Evolutionary conservation across 257 asterid genomes (phyloP), one percentile per base, ranked within the genome.

Genomic region (Nicotiana attenuata): DNA sequence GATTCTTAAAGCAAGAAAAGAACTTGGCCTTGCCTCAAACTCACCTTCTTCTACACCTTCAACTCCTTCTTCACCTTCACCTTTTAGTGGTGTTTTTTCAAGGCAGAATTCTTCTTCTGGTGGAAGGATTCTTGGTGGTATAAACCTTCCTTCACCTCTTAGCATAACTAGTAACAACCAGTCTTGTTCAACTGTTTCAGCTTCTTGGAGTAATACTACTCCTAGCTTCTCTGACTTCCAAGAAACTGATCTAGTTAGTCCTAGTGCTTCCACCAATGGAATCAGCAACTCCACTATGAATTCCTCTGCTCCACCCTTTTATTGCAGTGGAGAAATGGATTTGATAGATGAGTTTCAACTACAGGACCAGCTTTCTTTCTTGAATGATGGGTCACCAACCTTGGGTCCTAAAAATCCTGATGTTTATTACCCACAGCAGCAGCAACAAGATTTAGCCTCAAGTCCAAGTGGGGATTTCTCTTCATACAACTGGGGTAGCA

Each of bases 331-430:
- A 2, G 92, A 90, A 26, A 88, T 90, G 45, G 95, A 92, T 84
- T 86, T 92, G 68, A 90, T 91, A 20, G 94, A 92, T 22, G 97
- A 92, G 65, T 90, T 92, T 20, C 95, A 92, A 57, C 89, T 92
- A 26, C 97, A 92, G 66, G 97, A 91, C 76, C 97, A 92, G 81
- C 93, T 92, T 17, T 88, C 94, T 20, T 92, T 92, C 83, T 89
- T 92, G 59, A 91, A 91, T 60, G 97, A 89, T 5, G 86, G 86
- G 80, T 82, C 90, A 14, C 90, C 90, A 3, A 80, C 84, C 8
- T 45, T 87, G 55, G 89, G 86, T 20, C 90, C 86, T 2, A 90
- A 86, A 83, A 86, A 77, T 80, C 78, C 89, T 1, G 92, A 89
- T 65, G 80, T 87, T 47, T 86, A 79, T 81, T 82, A 71, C 88